phyloP scores from a whole-genome alignment of 805 yeast species.

The Zygoascus flipseniorum region DNA sequence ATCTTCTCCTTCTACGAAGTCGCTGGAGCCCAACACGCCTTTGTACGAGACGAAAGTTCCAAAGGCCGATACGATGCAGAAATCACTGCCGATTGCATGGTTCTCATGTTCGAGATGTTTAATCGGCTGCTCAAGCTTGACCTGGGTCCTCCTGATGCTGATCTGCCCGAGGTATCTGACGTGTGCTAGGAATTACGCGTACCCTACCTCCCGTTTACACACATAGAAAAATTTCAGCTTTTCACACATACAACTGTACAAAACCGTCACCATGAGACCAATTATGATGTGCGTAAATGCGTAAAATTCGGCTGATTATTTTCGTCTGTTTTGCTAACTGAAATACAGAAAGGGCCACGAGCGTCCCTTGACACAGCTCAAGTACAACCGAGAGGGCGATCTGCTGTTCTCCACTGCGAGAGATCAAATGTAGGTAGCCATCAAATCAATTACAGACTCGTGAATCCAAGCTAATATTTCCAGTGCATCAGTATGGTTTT shows the following conservation, averaged over 20 bases:
- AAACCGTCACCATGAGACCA: conserved; percentile 47
- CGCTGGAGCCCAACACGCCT: conserved; percentile 77
- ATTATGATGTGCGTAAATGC: conserved; percentile 27
- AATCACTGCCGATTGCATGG: conserved; percentile 56
- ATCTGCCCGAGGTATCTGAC: conserved; percentile 44
- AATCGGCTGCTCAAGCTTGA: conserved; percentile 59
- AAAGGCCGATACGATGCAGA: conserved; percentile 83
- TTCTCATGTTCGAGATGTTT: conserved; percentile 62
- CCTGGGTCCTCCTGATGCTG: conserved; percentile 47
- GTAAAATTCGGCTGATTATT: neutral
- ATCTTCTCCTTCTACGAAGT: conserved; percentile 66
- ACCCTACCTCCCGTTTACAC: neutral
- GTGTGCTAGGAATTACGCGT: conserved; percentile 40
- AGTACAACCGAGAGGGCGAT: conserved; percentile 93
- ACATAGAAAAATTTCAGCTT: neutral
- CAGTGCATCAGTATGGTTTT: conserved; percentile 80
- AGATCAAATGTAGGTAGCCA: conserved; percentile 51
- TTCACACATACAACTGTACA: neutral
- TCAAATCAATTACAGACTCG: too few relatives aligned
- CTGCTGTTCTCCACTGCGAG: conserved; percentile 85
- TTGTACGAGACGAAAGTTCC: conserved; percentile 67
- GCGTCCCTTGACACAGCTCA: conserved; percentile 95
- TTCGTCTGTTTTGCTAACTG: neutral
- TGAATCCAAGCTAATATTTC: conserved; percentile 3
- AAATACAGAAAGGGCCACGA: conserved; percentile 65